Base-by-base conservation (phyloP, 192 early-diverging fungal species). In the Backusella morwellensis region DNA sequence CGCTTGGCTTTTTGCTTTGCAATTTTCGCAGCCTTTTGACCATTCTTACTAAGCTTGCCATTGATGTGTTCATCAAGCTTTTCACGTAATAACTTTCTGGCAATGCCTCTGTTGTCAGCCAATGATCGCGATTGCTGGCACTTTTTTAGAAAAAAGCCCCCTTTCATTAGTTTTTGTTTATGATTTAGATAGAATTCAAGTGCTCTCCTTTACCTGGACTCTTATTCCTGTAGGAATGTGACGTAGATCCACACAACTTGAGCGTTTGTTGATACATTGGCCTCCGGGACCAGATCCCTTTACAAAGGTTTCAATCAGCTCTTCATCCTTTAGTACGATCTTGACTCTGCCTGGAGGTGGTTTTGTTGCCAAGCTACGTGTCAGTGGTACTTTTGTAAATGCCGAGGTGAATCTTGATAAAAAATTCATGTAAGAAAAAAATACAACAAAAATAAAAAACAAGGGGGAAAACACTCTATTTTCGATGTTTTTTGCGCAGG, bases 241-340 rank as follows among this genome's bases (percentile, higher is more conserved):
- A 50, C 85, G 79, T 7, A 95, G 81, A 73, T 93, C 90, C 2
- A 93, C 92, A 70, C 93, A 93, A 67, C 85, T 92, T 67, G 87
- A 90, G 6, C 91, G 90, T 72, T 93, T 95, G 83, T 95, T 95
- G 50, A 95, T 87, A 76, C 92, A 92, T 76, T 95, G 93, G 0
- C 93, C 93, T 38, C 93, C 93, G 68, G 91, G 91, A 23, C 93
- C 93, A 63, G 91, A 90, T 6, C 93, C 93, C 17, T 91, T 91
- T 47, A 93, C 87, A 79, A 93, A 92, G 11, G 86, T 90, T 73
- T 95, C 93, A 36, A 89, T 86, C n/a, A 95, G 84, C 44, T 95
- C 92, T 2, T 87, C 81, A 21, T 92, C 91, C 52, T 88, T 79
- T 7, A 93, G 80, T 19, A 88, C 76, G 50, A 93, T 86, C 66